Percentiles rank a stretch among this genome's conserved stretches.
These are phyloP conservation scores for Phlebiopsis gigantea DNA, from an alignment of 768 basidiomycete species.

Conservation along the genomic window DNA sequence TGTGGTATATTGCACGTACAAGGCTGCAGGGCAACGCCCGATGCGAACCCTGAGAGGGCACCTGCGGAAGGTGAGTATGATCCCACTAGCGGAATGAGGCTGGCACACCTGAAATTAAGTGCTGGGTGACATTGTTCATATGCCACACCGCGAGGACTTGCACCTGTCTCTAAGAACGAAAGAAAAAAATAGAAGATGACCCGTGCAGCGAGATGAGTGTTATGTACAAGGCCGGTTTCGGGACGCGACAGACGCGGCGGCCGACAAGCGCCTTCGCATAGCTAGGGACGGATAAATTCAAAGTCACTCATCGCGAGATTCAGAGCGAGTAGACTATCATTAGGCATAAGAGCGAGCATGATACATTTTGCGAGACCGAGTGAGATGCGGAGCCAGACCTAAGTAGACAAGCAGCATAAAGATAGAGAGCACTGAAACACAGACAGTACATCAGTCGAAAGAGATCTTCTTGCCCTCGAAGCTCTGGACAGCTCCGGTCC, in stretches of 20 bases:
- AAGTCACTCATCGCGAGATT: neutral
- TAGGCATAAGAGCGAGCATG: constrained; percentile 1
- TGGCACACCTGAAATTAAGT: constrained; percentile 49
- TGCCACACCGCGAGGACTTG: neutral
- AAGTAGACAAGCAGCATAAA: neutral
- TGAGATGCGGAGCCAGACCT: neutral
- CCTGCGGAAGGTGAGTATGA: too few relatives aligned
- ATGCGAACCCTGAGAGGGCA: constrained; percentile 72
- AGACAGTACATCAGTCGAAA: constrained; percentile 30
- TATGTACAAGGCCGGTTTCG: neutral
- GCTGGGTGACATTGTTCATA: constrained; percentile 68
- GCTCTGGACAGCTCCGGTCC: constrained; percentile 59
- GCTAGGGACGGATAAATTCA: neutral
- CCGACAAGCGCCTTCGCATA: neutral
- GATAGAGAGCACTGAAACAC: neutral
- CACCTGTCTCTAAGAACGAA: neutral
- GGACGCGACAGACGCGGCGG: neutral
- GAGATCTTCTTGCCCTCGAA: constrained; percentile 67
- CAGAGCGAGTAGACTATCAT: too few relatives aligned
- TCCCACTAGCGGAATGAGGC: neutral
- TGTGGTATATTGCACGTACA: constrained; percentile 42
- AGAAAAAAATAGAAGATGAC: neutral
- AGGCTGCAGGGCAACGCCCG: constrained; percentile 71
- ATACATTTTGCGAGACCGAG: neutral
- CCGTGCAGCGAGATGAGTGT: neutral